Base-by-base conservation (phyloP, 1,284 basidiomycete genomes). In the Naganishia liquefaciens region DNA sequence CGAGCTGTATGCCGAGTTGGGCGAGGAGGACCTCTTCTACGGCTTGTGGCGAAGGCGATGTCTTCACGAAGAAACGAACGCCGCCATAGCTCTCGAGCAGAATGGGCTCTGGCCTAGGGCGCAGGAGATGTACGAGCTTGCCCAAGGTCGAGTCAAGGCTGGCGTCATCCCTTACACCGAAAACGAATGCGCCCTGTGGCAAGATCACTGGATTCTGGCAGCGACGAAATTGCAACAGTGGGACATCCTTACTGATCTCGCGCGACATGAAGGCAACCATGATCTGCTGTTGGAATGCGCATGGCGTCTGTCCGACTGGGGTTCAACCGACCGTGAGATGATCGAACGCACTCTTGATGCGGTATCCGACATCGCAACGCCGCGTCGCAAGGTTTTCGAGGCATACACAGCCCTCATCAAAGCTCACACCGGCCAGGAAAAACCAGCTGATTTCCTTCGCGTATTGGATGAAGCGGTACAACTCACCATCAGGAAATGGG, bases 151-250 rank as follows among this genome's bases (percentile, higher is more conserved):
- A 76, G 90, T 93, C 5, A 86, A 93, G 51, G 83, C 86, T 13
- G 91, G 92, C 5, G 81, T 85, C 15, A 86, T 98, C 53, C 88
- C 93, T 1, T 99, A 96, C 81, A 90, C 90, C 40, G 96, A 99
- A 78, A 85, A 89, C 6, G 96, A 99, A 78, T 99, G 96, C 77
- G 93, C 91, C 72, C 82, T 99, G 21, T 99, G 96, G 96, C 96
- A 99, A 77, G 97, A 99, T 76, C 96, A 99, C 78, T 99, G 97
- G 96, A 91, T 99, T 68, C 81, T 96, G 19, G 87, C 94, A 4
- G 90, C 93, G 0, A 91, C 96, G 79, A 99, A 99, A 80, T 82
- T 99, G 28, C 96, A 99, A 76, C 90, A 98, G 73, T 99, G 96
- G 96, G 96, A 99, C 67, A 86, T 91, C 43, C 83, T 99, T 19